Conservation (phyloP, 768 basidiomycete species). For the Dacryopinax spathularia region DNA sequence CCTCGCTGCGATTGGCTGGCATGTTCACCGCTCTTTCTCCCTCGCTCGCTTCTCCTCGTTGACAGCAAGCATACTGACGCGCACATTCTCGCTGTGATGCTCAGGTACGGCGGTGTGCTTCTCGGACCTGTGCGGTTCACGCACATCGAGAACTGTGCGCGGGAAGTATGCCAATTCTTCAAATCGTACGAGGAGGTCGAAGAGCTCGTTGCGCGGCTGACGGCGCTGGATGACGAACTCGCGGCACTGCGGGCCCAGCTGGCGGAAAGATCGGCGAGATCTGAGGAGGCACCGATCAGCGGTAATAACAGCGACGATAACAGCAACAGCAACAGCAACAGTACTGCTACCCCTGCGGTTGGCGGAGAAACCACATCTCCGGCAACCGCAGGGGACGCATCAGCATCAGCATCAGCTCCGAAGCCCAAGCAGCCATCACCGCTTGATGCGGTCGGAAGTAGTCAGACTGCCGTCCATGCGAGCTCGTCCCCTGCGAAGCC, state of each 20-base stretch:
- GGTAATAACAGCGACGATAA: slow-evolving; percentile 21
- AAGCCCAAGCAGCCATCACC: neutral
- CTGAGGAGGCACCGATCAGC: neutral
- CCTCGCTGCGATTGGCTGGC: neutral
- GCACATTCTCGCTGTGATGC: neutral
- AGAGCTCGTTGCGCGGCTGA: slow-evolving; percentile 42
- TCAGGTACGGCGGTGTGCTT: slow-evolving; percentile 69
- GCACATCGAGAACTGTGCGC: slow-evolving; percentile 62
- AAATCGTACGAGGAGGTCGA: slow-evolving; percentile 53
- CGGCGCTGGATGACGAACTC: slow-evolving; percentile 47
- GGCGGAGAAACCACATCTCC: neutral
- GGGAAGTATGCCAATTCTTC: slow-evolving; percentile 59
- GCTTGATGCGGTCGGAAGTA: neutral
- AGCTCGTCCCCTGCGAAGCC: neutral
- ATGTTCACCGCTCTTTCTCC: neutral
- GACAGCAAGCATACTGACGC: neutral
- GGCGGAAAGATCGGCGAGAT: neutral
- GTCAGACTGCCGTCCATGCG: neutral
- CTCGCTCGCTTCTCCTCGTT: neutral
- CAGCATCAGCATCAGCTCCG: no score
- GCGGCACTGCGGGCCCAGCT: slow-evolving; percentile 18
- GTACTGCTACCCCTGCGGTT: no score
- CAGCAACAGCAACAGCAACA: no score
- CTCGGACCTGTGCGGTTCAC: slow-evolving; percentile 60
- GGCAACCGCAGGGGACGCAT: neutral